Base-by-base conservation (phyloP, 768 basidiomycete species). In the Collybiopsis luxurians region DNA sequence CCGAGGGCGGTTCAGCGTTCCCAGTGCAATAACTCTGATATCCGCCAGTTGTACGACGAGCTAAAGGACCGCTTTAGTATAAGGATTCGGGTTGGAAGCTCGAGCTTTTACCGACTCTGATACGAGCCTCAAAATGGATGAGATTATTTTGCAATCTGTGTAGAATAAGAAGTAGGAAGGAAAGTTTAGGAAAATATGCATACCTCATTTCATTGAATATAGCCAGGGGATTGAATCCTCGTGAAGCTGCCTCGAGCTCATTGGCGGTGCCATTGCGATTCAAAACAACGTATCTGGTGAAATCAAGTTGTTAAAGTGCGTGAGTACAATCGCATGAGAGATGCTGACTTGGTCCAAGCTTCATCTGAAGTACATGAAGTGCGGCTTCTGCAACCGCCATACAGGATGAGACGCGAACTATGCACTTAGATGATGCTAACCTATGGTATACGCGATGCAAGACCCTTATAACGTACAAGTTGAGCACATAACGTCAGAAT, bases 191-290 rank as follows among this genome's bases (percentile, higher is more conserved):
- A 42, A 26, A 30, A 39, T 34, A 55, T 21, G 59, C 78, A 59
- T 60, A 90, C 90, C 91, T 92, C 72, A 90, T 79, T 66, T 90
- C 82, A 61, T 90, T 78, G 66, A 90, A 87, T n/a, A 90, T 73
- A 0, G 72, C 66, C 12, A 85, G 64, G 9, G 90, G 88, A 61
- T 83, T 84, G 67, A 84, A 93, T 56, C 68, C 78, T 59, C 91
- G 79, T 10, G 90, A 89, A 1, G 86, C 76, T 4, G 74, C 76
- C 60, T 90, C 83, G 15, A 87, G 76, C 63, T 86, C 80, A 64
- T 90, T 92, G 2, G 85, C 87, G 28, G 86, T 78, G 31, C 88
- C 89, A 62, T 85, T 89, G 49, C 88, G 85, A 63, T 89, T 90
- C 57, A 93, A 67, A 23, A 87, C 79, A 57, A 92, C 77, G 61